Conservation (phyloP, 208 protist genomes). For the Trypanosoma lewisi region DNA sequence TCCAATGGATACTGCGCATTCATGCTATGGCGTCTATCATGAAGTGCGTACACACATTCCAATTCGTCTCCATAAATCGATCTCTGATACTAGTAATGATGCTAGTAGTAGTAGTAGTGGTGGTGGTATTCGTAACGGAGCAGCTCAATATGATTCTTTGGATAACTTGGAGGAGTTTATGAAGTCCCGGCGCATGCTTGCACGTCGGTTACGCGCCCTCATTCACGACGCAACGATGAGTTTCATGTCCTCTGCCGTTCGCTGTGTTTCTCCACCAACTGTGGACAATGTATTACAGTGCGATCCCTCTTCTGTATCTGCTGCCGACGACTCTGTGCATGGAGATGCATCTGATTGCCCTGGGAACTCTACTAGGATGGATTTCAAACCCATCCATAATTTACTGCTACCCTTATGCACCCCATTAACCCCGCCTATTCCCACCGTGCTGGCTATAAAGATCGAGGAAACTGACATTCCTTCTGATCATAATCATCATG, state of each 20-base stretch:
- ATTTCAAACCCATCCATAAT: constrained; percentile 10
- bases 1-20: neutral
- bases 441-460: constrained; percentile 7
- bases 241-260: constrained; percentile 6
- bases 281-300: neutral
- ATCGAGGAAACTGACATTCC: neutral
- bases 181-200: constrained; percentile 3
- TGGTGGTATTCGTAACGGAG: no score
- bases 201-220: constrained; percentile 13
- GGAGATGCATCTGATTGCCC: neutral
- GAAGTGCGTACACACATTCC: constrained; percentile 26
- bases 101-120: no score
- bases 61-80: constrained; percentile 2
- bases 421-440: constrained; percentile 4
- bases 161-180: constrained; percentile 25
- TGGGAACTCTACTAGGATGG: neutral
- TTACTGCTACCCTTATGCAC: constrained; percentile 8
- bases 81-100: neutral
- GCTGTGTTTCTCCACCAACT: neutral
- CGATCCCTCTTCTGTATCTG: neutral
- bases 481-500: no score
- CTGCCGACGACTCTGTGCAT: neutral
- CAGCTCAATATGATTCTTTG: no score
- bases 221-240: constrained; percentile 25
- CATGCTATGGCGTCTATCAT: constrained; percentile 9